These are phyloP conservation scores for Phlebopus sp. DNA, from an alignment of 1,284 basidiomycete genomes.

Conservation along the genomic window DNA sequence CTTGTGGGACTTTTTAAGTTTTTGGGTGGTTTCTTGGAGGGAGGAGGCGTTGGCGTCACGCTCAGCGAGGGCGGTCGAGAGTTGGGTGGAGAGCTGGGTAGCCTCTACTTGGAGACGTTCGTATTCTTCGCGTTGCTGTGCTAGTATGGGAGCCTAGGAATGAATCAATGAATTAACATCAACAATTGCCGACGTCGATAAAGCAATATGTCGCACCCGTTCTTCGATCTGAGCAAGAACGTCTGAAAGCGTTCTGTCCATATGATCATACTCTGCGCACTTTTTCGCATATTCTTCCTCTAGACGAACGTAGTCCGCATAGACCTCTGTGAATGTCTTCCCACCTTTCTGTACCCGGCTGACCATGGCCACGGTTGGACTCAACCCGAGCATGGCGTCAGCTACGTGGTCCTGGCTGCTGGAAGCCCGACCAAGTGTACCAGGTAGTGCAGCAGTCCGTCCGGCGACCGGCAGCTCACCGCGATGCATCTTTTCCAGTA, in stretches of 20 bases:
- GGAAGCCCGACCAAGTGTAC: conserved; percentile 48
- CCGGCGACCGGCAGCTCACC: conserved; percentile 64
- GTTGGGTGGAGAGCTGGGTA: conserved; percentile 75
- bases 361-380: conserved; percentile 84
- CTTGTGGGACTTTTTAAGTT: conserved; percentile 55
- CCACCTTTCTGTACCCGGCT: conserved; percentile 74
- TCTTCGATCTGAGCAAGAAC: conserved; percentile 88
- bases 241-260: conserved; percentile 71
- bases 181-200: not conserved
- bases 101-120: conserved; percentile 77
- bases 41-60: conserved; percentile 54
- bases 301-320: conserved; percentile 82
- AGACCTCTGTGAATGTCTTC: conserved; percentile 87
- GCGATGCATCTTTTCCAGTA: conserved; percentile 61
- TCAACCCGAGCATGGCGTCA: conserved; percentile 63
- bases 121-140: conserved; percentile 85
- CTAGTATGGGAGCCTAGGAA: conserved; percentile 80
- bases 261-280: conserved; percentile 75
- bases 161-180: not conserved
- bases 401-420: conserved; percentile 41
- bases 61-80: conserved; percentile 68
- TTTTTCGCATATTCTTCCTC: conserved; percentile 81
- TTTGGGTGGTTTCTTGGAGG: conserved; percentile 59
- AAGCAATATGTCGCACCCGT: conserved; percentile 52
- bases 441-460: conserved; percentile 42